phyloP scores from a whole-genome alignment of 805 yeast species.

The Lachancea sp. region DNA sequence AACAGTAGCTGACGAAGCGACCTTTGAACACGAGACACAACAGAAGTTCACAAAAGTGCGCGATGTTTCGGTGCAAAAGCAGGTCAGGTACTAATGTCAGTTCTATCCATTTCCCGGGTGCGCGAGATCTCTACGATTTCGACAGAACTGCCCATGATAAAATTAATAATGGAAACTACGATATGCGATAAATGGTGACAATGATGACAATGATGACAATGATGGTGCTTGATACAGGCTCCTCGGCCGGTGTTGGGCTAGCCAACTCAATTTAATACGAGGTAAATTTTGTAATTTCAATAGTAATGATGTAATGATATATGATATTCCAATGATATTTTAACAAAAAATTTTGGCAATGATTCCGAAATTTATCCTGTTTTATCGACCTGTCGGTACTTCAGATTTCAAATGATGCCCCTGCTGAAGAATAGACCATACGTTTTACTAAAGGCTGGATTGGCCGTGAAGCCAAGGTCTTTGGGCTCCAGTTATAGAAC shows the following conservation, averaged over 20 bases:
- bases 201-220: neutral
- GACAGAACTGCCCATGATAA: neutral
- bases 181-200: neutral
- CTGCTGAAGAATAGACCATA: slow-evolving; percentile 1
- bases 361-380: neutral
- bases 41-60: neutral
- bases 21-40: neutral
- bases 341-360: too few relatives aligned
- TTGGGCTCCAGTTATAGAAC: neutral
- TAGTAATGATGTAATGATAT: too few relatives aligned
- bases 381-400: neutral
- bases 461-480: neutral
- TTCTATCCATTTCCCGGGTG: too few relatives aligned
- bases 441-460: neutral
- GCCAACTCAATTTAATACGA: neutral
- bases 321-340: neutral
- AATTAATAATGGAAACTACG: neutral
- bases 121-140: too few relatives aligned
- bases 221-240: neutral
- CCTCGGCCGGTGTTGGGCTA: neutral
- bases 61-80: neutral
- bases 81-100: neutral
- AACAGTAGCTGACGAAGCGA: neutral
- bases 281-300: too few relatives aligned
- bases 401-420: neutral